Percentiles rank a stretch among this genome's conserved stretches.
Conservation (phyloP, 345 rosid species). For the Pistacia atlantica region DNA sequence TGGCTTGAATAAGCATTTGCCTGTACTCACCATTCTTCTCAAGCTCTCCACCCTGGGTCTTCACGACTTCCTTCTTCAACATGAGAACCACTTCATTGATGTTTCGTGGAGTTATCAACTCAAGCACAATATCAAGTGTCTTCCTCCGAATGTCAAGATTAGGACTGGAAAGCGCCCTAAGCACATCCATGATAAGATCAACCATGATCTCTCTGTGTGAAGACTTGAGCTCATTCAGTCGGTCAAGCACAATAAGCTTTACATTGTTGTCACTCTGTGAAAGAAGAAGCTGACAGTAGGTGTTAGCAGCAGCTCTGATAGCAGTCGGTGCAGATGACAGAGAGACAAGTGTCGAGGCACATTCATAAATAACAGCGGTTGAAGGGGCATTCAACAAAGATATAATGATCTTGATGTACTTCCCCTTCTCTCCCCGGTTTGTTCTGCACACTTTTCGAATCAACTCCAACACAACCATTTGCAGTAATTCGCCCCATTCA, state of each 20-base stretch:
- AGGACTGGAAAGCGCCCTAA: conserved; percentile 88
- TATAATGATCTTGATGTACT: conserved; percentile 71
- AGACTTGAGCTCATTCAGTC: conserved; percentile 72
- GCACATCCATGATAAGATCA: conserved; percentile 87
- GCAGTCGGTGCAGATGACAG: conserved; percentile 92
- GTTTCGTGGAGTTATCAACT: conserved; percentile 74
- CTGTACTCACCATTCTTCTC: conserved; percentile 92
- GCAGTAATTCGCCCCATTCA: conserved; percentile 75
- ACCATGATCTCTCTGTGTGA: conserved; percentile 81
- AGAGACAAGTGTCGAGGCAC: conserved; percentile 82
- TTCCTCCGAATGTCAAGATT: conserved; percentile 85
- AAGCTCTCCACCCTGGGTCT: conserved; percentile 86
- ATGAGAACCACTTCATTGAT: conserved; percentile 76
- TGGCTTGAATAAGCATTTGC: conserved; percentile 94
- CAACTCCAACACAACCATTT: conserved; percentile 79
- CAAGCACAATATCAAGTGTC: conserved; percentile 84
- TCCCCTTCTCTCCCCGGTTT: conserved; percentile 65
- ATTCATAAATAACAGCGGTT: conserved; percentile 71
- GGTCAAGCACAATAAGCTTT: conserved; percentile 85
- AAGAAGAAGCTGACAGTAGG: conserved; percentile 79
- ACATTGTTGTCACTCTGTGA: conserved; percentile 94
- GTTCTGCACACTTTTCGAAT: conserved; percentile 74
- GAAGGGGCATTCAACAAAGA: conserved; percentile 75
- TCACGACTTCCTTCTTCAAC: conserved; percentile 89
- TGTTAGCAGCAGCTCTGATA: conserved; percentile 79